Conservation (phyloP, 345 rosid genomes). For the Arabidopsis suecica region DNA sequence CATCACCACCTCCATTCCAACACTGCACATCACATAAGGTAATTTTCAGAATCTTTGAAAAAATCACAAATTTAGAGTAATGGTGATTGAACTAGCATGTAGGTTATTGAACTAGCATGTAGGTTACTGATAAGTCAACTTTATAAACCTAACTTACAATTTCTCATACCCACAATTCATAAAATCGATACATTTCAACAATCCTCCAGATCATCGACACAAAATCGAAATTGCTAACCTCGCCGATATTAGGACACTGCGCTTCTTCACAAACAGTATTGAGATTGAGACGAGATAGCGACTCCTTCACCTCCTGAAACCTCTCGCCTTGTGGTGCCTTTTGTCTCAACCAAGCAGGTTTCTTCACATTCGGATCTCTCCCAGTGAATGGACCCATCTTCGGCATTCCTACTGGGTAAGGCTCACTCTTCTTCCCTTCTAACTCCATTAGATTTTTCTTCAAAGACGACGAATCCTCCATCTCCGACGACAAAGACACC, state of each 20-base stretch:
- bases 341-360: constrained; percentile 91
- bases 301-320: constrained; percentile 76
- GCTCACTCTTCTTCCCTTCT: constrained; percentile 44
- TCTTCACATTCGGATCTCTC: constrained; percentile 84
- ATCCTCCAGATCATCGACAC: neutral
- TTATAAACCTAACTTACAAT: neutral
- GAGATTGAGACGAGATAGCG: constrained; percentile 76
- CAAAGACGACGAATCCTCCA: constrained; percentile 30
- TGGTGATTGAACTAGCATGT: neutral
- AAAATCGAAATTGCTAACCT: constrained; percentile 49
- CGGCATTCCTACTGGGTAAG: constrained; percentile 60
- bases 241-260: constrained; percentile 97
- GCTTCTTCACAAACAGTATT: constrained; percentile 98
- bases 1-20: constrained; percentile 99
- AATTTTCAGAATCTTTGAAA: neutral
- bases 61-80: constrained; percentile 9
- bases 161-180: neutral
- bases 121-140: neutral
- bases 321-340: constrained; percentile 86
- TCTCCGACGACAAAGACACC: constrained; percentile 30
- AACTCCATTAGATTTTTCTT: constrained; percentile 46
- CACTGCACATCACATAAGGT: constrained; percentile 50
- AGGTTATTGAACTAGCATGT: neutral
- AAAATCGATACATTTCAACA: neutral
- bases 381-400: constrained; percentile 76